A percentile compares a stretch with the other conserved stretches of the same genome.
Evolutionary conservation across 495 filamentous ascomycete genomes (phyloP).

Genomic region (Penicillium cataractarum): DNA sequence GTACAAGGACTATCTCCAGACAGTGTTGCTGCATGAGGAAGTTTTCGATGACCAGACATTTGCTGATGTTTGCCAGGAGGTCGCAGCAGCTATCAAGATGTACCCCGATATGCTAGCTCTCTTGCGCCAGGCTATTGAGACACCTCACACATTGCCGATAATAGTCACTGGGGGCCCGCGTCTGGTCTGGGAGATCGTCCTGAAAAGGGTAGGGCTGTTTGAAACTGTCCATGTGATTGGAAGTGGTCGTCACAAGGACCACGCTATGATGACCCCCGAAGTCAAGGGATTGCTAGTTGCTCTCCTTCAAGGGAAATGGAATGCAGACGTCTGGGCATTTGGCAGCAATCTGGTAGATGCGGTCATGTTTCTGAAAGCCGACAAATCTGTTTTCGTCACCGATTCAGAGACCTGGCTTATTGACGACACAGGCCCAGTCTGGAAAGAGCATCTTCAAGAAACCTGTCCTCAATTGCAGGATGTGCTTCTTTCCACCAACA

Average conservation of each 20-base stretch:
- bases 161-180: conserved; percentile 62
- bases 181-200: conserved; percentile 59
- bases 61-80: conserved; percentile 12
- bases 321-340: conserved; percentile 59
- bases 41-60: not conserved
- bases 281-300: conserved; percentile 56
- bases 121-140: conserved; percentile 34
- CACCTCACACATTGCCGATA: conserved; percentile 52
- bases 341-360: conserved; percentile 66
- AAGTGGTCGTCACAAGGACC: conserved; percentile 54
- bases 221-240: conserved; percentile 56
- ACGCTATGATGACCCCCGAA: conserved; percentile 53
- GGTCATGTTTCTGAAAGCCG: conserved; percentile 57
- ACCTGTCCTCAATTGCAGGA: not conserved
- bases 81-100: conserved; percentile 49
- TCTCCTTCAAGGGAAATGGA: conserved; percentile 37
- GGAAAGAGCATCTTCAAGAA: not conserved
- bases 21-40: not conserved
- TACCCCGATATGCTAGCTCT: conserved; percentile 54
- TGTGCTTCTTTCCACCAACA: not conserved
- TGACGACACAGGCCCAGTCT: not conserved
- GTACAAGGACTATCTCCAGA: not conserved
- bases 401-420: conserved; percentile 28
- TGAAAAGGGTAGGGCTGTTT: conserved; percentile 50
- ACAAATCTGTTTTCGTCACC: conserved; percentile 62